phyloP scores from a whole-genome alignment of 2,329 filamentous ascomycete genomes.

The Thermothelomyces thermophilus region DNA sequence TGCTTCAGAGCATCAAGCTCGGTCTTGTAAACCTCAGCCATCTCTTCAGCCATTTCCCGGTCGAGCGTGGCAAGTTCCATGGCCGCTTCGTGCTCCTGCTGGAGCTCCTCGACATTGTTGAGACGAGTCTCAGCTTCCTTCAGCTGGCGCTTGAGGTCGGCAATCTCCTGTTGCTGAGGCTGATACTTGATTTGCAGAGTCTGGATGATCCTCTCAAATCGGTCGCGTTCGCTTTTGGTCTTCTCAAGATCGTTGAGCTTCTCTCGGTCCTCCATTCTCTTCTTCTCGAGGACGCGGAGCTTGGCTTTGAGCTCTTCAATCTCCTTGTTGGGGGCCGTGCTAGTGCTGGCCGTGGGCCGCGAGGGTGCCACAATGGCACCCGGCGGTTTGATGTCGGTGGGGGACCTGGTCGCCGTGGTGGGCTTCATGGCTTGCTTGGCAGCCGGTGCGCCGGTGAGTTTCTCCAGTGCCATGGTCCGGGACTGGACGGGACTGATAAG shows the following conservation, averaged over 20 bases:
- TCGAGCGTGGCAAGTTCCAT: constrained; percentile 85
- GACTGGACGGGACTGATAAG: constrained; percentile 43
- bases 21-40: constrained; percentile 70
- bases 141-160: constrained; percentile 66
- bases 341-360: constrained; percentile 10
- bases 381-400: constrained; percentile 28
- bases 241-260: constrained; percentile 73
- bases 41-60: constrained; percentile 94
- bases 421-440: not conserved
- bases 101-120: constrained; percentile 62
- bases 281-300: constrained; percentile 79
- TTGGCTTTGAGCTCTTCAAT: constrained; percentile 87
- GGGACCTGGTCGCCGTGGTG: not conserved
- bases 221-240: constrained; percentile 67
- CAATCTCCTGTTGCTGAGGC: constrained; percentile 72
- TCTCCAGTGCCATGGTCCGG: constrained; percentile 47
- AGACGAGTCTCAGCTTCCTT: constrained; percentile 68
- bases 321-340: constrained; percentile 48
- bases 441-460: constrained; percentile 34
- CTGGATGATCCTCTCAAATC: constrained; percentile 77
- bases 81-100: constrained; percentile 77
- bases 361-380: constrained; percentile 25
- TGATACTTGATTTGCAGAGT: constrained; percentile 88
- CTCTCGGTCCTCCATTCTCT: constrained; percentile 77
- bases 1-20: constrained; percentile 72